phyloP scores from a whole-genome alignment of 1,139 yeast genomes.

The Scheffersomyces lignicola region DNA sequence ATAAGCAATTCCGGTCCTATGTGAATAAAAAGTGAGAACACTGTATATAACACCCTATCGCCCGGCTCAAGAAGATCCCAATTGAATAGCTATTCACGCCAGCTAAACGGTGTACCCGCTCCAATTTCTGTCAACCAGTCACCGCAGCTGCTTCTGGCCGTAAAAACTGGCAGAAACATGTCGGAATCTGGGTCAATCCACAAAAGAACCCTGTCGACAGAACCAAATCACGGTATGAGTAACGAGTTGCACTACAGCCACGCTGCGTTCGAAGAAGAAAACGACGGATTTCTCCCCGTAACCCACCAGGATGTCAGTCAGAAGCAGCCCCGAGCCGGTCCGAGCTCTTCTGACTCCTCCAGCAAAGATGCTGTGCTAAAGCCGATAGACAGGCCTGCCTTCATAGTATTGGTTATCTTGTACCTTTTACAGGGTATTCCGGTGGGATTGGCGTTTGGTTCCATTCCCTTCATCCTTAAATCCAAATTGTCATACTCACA shows the following conservation, averaged over 20 bases:
- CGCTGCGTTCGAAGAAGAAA: constrained; percentile 28
- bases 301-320: constrained; percentile 23
- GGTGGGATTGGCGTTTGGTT: constrained; percentile 93
- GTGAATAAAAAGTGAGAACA: too few relatives aligned
- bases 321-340: constrained; percentile 12
- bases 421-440: constrained; percentile 93
- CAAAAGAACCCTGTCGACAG: constrained; percentile 1
- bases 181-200: constrained; percentile 3
- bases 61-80: too few relatives aligned
- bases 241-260: constrained; percentile 21
- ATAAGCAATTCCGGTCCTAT: too few relatives aligned
- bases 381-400: constrained; percentile 63
- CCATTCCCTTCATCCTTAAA: constrained; percentile 88
- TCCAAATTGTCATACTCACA: constrained; percentile 82
- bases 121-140: too few relatives aligned
- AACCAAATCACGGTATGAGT: constrained; percentile 10
- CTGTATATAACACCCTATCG: too few relatives aligned
- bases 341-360: constrained; percentile 1
- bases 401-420: constrained; percentile 65
- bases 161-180: constrained; percentile 1
- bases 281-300: constrained; percentile 39
- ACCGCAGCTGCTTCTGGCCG: too few relatives aligned
- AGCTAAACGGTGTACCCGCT: too few relatives aligned
- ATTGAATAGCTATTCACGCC: too few relatives aligned
- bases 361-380: constrained; percentile 21